These are phyloP conservation scores for Metschnikowia chrysomelidarum DNA, from an alignment of 805 yeast species.

Conservation along the genomic window DNA sequence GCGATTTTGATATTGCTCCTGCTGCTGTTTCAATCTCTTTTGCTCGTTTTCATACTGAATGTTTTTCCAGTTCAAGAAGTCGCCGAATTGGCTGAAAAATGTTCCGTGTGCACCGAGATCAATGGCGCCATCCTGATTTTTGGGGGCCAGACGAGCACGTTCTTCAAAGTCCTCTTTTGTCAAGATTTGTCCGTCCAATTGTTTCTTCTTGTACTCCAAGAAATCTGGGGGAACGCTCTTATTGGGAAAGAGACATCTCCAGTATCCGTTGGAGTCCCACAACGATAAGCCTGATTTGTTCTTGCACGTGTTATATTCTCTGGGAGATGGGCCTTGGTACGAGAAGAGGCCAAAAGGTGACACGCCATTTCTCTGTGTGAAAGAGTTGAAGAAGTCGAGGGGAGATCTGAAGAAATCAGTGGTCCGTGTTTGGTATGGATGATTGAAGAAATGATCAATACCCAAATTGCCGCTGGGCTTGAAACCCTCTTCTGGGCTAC, in stretches of 20 bases:
- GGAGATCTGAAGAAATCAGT: conserved; percentile 7
- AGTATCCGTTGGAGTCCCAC: conserved; percentile 83
- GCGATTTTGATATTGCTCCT: background rate
- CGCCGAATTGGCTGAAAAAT: conserved; percentile 65
- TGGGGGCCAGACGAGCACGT: conserved; percentile 9
- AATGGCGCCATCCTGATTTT: conserved; percentile 17
- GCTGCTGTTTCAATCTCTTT: background rate
- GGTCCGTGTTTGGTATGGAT: conserved; percentile 23
- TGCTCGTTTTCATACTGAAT: conserved; percentile 12
- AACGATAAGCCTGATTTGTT: conserved; percentile 65
- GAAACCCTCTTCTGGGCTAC: conserved; percentile 1
- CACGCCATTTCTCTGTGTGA: conserved; percentile 22
- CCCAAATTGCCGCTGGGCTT: conserved; percentile 1
- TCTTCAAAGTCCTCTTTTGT: conserved; percentile 59
- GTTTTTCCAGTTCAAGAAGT: conserved; percentile 65
- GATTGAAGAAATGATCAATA: conserved; percentile 20
- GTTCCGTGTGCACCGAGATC: conserved; percentile 51
- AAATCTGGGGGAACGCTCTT: conserved; percentile 33
- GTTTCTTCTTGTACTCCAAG: conserved; percentile 26
- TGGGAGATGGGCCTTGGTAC: conserved; percentile 55
- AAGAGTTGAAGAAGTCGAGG: conserved; percentile 14
- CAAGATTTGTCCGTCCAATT: conserved; percentile 32
- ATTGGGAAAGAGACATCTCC: conserved; percentile 88
- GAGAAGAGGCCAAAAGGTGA: conserved; percentile 49
- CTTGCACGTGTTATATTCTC: conserved; percentile 61